Base-by-base conservation (phyloP, 352 stramenopile species). In the Pythium biforme region DNA sequence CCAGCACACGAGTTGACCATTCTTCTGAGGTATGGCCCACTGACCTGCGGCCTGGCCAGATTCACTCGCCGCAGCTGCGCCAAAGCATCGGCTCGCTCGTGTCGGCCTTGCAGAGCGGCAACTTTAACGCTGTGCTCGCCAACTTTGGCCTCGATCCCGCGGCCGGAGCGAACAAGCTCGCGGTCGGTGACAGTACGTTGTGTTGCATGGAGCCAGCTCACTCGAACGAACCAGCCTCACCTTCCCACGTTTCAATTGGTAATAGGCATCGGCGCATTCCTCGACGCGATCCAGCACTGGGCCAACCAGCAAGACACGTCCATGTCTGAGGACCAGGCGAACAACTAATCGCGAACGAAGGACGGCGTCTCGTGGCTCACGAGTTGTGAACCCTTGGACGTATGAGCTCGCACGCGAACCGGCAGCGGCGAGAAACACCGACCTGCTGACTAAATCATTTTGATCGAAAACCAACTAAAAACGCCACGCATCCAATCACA, bases 141-240 rank as follows among this genome's bases (percentile, higher is more conserved):
- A 97, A 96, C 65, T 97, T 97, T 59, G 88, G 86, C 3, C 72
- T 98, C 37, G 77, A 97, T 49, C 75, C 86, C 25, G 55, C 77
- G 11, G 89, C 86, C 33, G 89, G 89, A 23, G 85, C 85, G 29
- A 72, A 61, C 43, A 92, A 96, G 58, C 78, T 97, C 26, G 73
- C 84, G 20, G 84, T 81, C 52, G 91, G 91, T 23, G 89, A 97
- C 60, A 72, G 86, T 93, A 75, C 41, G 78, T 74, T 26, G 53
- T 53, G 8, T 20, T 50, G 31, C n/a, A 41, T 39, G 26, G 43
- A 49, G 4, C 17, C 37, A 43, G 19, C 37, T 43, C 17, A 27
- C 41, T 8, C 7, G 8, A 12, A 29, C 6, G 25, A 34, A 23
- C 31, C n/a, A 19, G n/a, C 8, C 20, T 4, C 27, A 29, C 14